These are phyloP conservation scores for Pleurozium schreberi DNA, from an alignment of 225 moss, liverwort and hornwort genomes.

Conservation along the genomic window DNA sequence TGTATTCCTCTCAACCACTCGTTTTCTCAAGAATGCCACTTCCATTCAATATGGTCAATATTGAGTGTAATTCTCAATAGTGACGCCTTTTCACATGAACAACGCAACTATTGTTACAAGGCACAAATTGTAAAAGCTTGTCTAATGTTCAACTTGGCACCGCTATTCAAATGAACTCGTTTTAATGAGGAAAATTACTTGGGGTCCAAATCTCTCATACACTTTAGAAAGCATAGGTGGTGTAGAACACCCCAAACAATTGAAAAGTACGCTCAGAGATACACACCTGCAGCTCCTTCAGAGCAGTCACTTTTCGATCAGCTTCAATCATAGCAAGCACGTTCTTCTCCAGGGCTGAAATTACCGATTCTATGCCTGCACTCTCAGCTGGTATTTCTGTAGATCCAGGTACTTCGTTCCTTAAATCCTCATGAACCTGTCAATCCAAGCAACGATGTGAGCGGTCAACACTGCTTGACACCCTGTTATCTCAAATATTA, in stretches of 20 bases:
- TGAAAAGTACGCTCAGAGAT: background rate
- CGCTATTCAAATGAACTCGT: background rate
- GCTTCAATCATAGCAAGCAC: slow-evolving; percentile 74
- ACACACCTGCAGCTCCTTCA: slow-evolving; percentile 82
- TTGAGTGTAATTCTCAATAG: background rate
- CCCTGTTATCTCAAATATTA: background rate
- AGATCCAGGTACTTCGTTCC: slow-evolving; percentile 37
- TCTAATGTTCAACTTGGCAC: background rate
- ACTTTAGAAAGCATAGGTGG: background rate
- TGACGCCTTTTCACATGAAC: background rate
- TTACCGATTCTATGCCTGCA: slow-evolving; percentile 46
- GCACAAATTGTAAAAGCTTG: background rate
- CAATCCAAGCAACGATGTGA: background rate
- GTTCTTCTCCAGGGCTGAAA: slow-evolving; percentile 65
- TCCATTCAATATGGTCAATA: background rate
- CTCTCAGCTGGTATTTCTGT: slow-evolving; percentile 49
- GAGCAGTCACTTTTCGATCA: slow-evolving; percentile 87
- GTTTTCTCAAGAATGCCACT: background rate
- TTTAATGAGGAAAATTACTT: background rate
- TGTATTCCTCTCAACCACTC: background rate
- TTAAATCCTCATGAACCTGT: slow-evolving; percentile 76
- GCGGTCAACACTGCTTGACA: background rate
- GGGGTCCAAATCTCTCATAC: background rate
- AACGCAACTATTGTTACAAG: background rate
- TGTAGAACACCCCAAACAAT: background rate